Evolutionary conservation across 352 stramenopile genomes (phyloP).

Genomic region (Pythium scleroteichum): DNA sequence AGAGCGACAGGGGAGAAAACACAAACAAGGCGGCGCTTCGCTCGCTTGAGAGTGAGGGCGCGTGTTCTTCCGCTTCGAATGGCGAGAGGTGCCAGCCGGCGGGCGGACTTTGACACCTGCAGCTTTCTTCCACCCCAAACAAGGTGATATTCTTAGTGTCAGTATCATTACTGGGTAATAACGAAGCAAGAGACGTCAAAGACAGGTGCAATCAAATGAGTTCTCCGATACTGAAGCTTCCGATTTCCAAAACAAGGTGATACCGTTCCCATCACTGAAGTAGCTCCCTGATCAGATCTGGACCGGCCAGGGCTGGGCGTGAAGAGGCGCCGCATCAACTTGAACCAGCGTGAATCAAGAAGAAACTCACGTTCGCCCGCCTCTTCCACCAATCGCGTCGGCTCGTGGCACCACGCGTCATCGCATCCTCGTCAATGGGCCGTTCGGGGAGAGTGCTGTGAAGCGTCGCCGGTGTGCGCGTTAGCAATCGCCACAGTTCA

Average conservation of each 20-base stretch:
- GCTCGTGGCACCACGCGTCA: slow-evolving; percentile 13
- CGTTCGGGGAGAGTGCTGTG: background rate
- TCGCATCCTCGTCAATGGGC: background rate
- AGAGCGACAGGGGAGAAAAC: background rate
- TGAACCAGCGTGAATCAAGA: slow-evolving; percentile 13
- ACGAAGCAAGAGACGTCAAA: background rate
- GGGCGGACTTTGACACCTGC: slow-evolving; percentile 20
- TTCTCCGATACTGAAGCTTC: background rate
- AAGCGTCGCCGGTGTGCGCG: background rate
- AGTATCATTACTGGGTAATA: background rate
- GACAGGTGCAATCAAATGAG: slow-evolving; percentile 9
- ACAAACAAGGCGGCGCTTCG: slow-evolving; percentile 15
- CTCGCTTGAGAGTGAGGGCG: background rate
- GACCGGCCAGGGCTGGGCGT: slow-evolving; percentile 6
- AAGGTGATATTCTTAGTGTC: slow-evolving; percentile 5
- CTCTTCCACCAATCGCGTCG: slow-evolving; percentile 16
- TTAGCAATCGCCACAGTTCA: background rate
- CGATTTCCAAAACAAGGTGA: slow-evolving; percentile 20
- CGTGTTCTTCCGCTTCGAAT: slow-evolving; percentile 29
- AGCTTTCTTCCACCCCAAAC: slow-evolving; percentile 11
- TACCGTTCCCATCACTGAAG: background rate
- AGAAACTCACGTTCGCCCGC: background rate
- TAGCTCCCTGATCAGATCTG: background rate
- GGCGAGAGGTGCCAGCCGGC: slow-evolving; percentile 19
- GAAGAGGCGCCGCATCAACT: slow-evolving; percentile 29